Conservation (phyloP, 179 eudicot genomes). For the Camellia oleifera region DNA sequence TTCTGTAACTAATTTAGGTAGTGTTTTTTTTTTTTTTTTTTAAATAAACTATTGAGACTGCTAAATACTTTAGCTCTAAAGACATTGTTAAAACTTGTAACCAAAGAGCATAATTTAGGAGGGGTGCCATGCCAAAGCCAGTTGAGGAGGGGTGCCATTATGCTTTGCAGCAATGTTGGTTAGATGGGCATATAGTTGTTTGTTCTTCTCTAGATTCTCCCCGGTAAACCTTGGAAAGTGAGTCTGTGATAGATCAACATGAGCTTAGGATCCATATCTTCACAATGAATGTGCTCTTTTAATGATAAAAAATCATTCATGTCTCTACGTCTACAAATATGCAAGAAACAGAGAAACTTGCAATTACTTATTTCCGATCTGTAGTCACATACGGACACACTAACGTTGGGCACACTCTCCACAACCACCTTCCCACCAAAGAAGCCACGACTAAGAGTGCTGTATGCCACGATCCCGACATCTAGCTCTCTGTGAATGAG, state of each 20-base stretch:
- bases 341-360: not conserved
- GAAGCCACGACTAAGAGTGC: conserved; percentile 50
- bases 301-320: not conserved
- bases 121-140: conserved; percentile 19
- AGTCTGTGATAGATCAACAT: not conserved
- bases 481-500: conserved; percentile 35
- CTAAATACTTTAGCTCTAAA: too few species aligned
- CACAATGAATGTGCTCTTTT: not conserved
- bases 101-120: not conserved
- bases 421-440: conserved; percentile 35
- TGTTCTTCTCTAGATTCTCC: conserved; percentile 17
- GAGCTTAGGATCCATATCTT: not conserved
- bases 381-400: conserved; percentile 3
- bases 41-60: too few species aligned
- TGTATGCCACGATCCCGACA: conserved; percentile 51
- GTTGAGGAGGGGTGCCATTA: conserved; percentile 14
- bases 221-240: not conserved
- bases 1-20: too few species aligned
- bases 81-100: too few species aligned
- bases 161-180: not conserved
- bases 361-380: not conserved
- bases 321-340: not conserved
- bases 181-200: conserved; percentile 6
- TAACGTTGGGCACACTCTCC: conserved; percentile 25
- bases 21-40: too few species aligned